Evolutionary conservation across 2,329 filamentous ascomycete species (phyloP).

Genomic region (Colletotrichum sp.): DNA sequence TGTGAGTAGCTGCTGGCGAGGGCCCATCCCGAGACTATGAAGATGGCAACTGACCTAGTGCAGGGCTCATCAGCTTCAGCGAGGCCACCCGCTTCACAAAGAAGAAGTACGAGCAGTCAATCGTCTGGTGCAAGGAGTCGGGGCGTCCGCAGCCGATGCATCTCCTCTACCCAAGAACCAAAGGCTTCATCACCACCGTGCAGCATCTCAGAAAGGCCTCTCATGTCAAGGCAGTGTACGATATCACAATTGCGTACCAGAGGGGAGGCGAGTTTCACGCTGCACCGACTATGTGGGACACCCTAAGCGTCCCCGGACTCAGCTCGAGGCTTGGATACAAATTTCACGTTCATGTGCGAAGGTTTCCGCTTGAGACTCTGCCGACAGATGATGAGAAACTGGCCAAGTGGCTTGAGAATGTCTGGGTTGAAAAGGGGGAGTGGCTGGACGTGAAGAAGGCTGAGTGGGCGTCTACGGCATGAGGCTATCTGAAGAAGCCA

Average conservation of each 20-base stretch:
- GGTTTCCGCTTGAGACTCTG: conserved; percentile 53
- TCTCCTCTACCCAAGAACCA: conserved; percentile 64
- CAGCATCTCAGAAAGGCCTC: conserved; percentile 56
- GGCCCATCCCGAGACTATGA: neutral
- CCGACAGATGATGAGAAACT: conserved; percentile 52
- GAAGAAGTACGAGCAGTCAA: conserved; percentile 55
- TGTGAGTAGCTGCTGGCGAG: conserved; percentile 47
- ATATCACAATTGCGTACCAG: conserved; percentile 60
- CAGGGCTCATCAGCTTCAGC: conserved; percentile 69
- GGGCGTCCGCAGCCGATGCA: conserved; percentile 57
- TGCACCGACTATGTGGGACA: conserved; percentile 59
- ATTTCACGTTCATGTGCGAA: conserved; percentile 55
- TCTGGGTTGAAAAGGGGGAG: conserved; percentile 59
- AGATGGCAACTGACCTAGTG: neutral
- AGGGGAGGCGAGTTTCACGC: conserved; percentile 45
- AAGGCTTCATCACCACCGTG: conserved; percentile 65
- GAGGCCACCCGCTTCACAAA: conserved; percentile 66
- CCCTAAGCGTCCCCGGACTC: conserved; percentile 45
- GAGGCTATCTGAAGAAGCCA: neutral
- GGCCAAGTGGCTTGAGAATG: conserved; percentile 56
- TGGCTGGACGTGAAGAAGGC: conserved; percentile 50
- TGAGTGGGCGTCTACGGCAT: conserved; percentile 38
- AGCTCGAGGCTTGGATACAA: conserved; percentile 44
- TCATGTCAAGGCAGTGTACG: conserved; percentile 60
- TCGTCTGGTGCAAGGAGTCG: conserved; percentile 56